Percentiles rank a stretch among this genome's conserved stretches.
Conservation (phyloP, 2,329 filamentous ascomycete genomes). For the Colletotrichum truncatum region DNA sequence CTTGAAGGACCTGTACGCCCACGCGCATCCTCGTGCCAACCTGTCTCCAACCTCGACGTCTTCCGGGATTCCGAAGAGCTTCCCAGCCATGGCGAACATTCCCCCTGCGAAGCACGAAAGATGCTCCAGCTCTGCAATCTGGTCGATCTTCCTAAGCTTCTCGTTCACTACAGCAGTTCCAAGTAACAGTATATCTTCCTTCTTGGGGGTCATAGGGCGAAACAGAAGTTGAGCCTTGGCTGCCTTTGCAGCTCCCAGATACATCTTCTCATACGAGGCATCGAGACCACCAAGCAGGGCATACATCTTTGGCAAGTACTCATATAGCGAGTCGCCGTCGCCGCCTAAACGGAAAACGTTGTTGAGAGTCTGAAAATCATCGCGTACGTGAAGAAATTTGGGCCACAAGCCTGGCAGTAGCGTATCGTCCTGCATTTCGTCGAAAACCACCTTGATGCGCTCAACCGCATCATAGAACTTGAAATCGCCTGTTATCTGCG, state of each 20-base stretch:
- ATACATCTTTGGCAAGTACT: slow-evolving; percentile 55
- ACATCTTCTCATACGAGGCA: slow-evolving; percentile 64
- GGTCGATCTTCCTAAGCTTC: slow-evolving; percentile 28
- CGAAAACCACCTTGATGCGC: slow-evolving; percentile 73
- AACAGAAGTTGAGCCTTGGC: slow-evolving; percentile 68
- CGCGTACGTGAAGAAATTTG: slow-evolving; percentile 66
- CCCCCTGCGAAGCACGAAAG: slow-evolving; percentile 62
- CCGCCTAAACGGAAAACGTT: slow-evolving; percentile 48
- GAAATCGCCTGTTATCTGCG: slow-evolving; percentile 75
- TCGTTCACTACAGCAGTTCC: slow-evolving; percentile 43
- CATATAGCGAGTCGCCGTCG: slow-evolving; percentile 51
- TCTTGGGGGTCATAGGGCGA: slow-evolving; percentile 65
- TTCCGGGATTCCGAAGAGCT: slow-evolving; percentile 49
- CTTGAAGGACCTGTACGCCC: slow-evolving; percentile 56
- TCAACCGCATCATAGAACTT: slow-evolving; percentile 81
- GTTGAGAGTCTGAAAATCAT: slow-evolving; percentile 47
- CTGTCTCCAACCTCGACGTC: slow-evolving; percentile 54
- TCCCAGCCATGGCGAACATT: slow-evolving; percentile 58
- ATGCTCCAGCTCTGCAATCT: slow-evolving; percentile 50
- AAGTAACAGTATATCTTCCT: slow-evolving; percentile 64
- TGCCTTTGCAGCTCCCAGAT: slow-evolving; percentile 63
- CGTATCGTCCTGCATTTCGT: slow-evolving; percentile 71
- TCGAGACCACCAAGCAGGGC: slow-evolving; percentile 66
- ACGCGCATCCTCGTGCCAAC: slow-evolving; percentile 61
- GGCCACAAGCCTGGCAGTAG: slow-evolving; percentile 80